phyloP scores from a whole-genome alignment of 179 eudicot genomes.

The Silene vulgaris region DNA sequence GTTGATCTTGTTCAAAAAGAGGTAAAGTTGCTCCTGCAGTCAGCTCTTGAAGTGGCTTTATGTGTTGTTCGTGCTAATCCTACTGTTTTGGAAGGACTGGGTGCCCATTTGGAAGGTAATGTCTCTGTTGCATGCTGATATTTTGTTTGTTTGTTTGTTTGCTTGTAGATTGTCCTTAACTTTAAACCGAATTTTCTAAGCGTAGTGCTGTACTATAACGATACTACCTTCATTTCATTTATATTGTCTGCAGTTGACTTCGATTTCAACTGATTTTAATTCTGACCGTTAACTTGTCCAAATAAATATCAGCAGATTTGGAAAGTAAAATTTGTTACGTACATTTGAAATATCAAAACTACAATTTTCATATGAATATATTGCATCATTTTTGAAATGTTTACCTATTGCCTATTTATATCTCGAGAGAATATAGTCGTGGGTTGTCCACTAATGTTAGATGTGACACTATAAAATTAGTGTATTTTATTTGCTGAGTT shows the following conservation, averaged over 20 bases:
- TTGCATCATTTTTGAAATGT: too few species aligned
- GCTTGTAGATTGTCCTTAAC: background rate
- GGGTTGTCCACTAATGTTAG: too few species aligned
- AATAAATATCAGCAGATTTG: background rate
- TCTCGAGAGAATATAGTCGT: too few species aligned
- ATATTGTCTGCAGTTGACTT: background rate
- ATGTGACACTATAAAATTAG: too few species aligned
- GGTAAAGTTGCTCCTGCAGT: conserved; percentile 71
- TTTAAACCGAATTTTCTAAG: background rate
- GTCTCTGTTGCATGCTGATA: background rate
- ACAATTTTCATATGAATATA: too few species aligned
- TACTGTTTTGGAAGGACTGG: conserved; percentile 81
- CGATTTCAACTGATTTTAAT: background rate
- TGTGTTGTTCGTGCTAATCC: conserved; percentile 84
- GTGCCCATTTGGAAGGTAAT: conserved; percentile 89
- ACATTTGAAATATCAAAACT: too few species aligned
- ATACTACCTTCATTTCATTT: background rate
- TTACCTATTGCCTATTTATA: too few species aligned
- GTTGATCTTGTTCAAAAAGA: conserved; percentile 92
- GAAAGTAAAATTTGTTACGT: too few species aligned
- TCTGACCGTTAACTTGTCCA: background rate
- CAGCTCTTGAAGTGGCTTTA: conserved; percentile 82
- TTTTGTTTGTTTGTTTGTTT: background rate
- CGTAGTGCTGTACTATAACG: background rate
- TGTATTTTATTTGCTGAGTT: too few species aligned